phyloP scores from a whole-genome alignment of 2,329 filamentous ascomycete genomes.

The Zasmidium citrigriseum region DNA sequence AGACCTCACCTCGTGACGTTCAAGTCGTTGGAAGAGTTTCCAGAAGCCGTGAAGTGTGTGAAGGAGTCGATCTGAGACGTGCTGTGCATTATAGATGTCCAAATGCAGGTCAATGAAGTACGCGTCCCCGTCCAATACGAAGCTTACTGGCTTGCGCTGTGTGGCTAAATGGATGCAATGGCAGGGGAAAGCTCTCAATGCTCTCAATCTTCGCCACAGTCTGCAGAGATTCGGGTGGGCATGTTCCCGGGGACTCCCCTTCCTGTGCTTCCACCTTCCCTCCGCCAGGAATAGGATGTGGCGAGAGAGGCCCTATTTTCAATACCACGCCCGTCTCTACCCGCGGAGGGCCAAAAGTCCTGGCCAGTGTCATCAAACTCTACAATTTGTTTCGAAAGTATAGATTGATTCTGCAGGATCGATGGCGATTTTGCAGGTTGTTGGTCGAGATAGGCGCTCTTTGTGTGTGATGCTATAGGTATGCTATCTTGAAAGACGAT shows the following conservation, averaged over 20 bases:
- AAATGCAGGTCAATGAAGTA: not conserved
- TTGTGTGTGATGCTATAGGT: not conserved
- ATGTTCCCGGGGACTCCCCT: no score
- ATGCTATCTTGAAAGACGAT: not conserved
- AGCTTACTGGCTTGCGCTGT: not conserved
- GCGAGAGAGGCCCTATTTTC: not conserved
- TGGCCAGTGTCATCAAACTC: not conserved
- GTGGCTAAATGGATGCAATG: not conserved
- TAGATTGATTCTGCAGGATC: not conserved
- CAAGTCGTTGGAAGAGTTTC: no score
- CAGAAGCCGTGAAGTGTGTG: no score
- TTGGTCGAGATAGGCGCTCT: not conserved
- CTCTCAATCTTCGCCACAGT: not conserved
- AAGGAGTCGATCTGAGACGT: no score
- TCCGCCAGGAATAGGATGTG: not conserved
- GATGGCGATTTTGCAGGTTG: not conserved
- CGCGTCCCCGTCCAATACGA: not conserved
- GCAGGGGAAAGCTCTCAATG: no score
- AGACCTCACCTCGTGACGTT: no score
- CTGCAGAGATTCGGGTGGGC: not conserved
- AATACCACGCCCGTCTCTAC: no score
- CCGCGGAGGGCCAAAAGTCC: no score
- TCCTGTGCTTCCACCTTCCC: no score
- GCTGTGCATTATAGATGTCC: not conserved
- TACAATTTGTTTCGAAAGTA: slow-evolving; percentile 1